Evolutionary conservation across 441 rosid genomes (phyloP), one percentile per base, ranked within the genome.

Genomic region (Dalechampia spathulata): DNA sequence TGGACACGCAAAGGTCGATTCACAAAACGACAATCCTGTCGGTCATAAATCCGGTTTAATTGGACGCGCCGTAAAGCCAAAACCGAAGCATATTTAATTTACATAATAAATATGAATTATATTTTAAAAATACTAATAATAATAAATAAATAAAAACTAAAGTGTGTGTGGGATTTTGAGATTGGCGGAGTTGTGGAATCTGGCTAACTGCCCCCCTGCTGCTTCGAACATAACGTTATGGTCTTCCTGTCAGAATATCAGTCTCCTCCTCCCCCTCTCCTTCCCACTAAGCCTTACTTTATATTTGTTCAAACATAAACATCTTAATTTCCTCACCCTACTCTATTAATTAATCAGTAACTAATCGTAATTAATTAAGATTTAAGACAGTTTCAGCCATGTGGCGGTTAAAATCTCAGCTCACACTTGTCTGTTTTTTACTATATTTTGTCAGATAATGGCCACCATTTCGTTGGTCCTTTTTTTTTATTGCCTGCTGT

Each of bases 171-270:
- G n/a, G 7, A 19, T 32, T 22, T 52, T 36, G 53, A 62, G 58
- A 62, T 34, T 55, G 14, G 55, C 21, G 66, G 0, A 2, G 11
- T 19, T 5, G 39, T 21, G 34, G 53, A 44, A 52, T 37, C 52
- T 21, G 14, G 9, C 1, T 14, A 39, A 38, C 55, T 39, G 38
- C 47, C 8, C 28, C 56, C 28, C 19, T 16, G 43, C 15, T 40
- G 58, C 36, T 7, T 47, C 67, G 21, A 28, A 34, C 57, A 28
- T 56, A 32, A 23, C 44, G 11, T 30, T 28, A 32, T 37, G 26
- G 28, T 62, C 48, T 38, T 5, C 34, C 32, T 23, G n/a, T 1
- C 16, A 13, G 22, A 7, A 11, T 5, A 17, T 6, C 44, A 13
- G 32, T 30, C 1, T 19, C n/a, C 45, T 23, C 38, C 8, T 8